These are phyloP conservation scores for Coprinopsis cinerea DNA, from an alignment of 768 basidiomycete species.

Conservation along the genomic window DNA sequence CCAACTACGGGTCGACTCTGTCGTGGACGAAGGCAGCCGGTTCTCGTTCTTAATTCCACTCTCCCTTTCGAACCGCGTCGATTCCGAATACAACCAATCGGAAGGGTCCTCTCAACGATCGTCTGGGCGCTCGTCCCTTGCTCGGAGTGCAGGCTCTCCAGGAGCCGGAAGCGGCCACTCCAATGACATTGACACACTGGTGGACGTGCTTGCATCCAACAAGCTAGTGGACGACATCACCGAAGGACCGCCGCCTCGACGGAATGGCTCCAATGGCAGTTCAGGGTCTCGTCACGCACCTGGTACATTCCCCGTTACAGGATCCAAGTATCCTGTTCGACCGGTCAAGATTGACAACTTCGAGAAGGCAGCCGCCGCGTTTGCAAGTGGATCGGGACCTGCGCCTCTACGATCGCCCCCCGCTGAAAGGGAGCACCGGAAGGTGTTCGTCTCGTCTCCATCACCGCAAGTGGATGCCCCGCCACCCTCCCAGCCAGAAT, in stretches of 20 bases:
- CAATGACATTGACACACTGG: constrained; percentile 39
- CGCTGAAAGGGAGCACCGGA: constrained; percentile 5
- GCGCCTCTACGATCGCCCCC: not conserved
- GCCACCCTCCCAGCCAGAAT: constrained; percentile 1
- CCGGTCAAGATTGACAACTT: constrained; percentile 31
- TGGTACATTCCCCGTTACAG: constrained; percentile 21
- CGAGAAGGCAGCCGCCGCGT: constrained; percentile 10
- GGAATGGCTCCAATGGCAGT: no score
- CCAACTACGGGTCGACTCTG: constrained; percentile 73
- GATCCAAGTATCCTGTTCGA: constrained; percentile 25
- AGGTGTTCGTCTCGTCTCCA: constrained; percentile 6
- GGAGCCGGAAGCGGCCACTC: constrained; percentile 18
- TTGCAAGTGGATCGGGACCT: not conserved
- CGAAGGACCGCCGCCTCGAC: not conserved
- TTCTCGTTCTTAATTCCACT: constrained; percentile 74
- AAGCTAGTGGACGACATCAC: constrained; percentile 23
- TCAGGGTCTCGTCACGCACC: not conserved
- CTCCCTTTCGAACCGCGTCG: constrained; percentile 26
- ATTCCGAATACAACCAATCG: constrained; percentile 15
- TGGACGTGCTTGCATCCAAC: constrained; percentile 40
- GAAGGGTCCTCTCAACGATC: constrained; percentile 14
- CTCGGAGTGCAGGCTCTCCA: constrained; percentile 11
- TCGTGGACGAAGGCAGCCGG: constrained; percentile 55
- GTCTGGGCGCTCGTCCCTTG: constrained; percentile 11
- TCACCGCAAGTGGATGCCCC: not conserved